phyloP scores from a whole-genome alignment of 164 flowering plant species.

The Sextonia rubra region DNA sequence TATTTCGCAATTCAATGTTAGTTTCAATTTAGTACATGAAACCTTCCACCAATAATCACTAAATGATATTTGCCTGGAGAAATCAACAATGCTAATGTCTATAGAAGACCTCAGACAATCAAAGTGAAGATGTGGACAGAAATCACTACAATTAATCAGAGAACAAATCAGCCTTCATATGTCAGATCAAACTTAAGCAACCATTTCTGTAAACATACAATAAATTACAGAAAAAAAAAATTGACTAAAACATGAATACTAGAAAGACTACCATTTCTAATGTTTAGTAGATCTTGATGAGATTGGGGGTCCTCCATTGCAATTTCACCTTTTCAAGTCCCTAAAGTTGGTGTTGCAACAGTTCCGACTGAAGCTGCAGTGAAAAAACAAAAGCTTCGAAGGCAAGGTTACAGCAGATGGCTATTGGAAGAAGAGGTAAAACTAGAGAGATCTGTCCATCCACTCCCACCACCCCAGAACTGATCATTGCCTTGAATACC shows the following conservation, averaged over 20 bases:
- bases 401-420: conserved; percentile 21
- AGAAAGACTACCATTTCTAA: conserved; percentile 29
- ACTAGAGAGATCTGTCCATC: conserved; percentile 59
- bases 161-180: conserved; percentile 13
- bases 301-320: conserved; percentile 7
- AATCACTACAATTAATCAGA: conserved; percentile 4
- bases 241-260: conserved; percentile 7
- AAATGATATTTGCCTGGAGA: not conserved
- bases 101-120: not conserved
- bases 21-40: not conserved
- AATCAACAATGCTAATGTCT: not conserved
- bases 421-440: conserved; percentile 57
- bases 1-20: not conserved
- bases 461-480: conserved; percentile 31
- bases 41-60: not conserved
- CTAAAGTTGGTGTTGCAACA: not conserved
- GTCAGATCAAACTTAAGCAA: conserved; percentile 18
- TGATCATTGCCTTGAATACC: conserved; percentile 38
- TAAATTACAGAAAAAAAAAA: conserved; percentile 6
- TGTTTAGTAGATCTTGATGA: conserved; percentile 17
- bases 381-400: not conserved
- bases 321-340: conserved; percentile 9
- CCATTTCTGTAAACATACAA: conserved; percentile 21
- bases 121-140: not conserved
- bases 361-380: conserved; percentile 15